phyloP scores from a whole-genome alignment of 2,329 filamentous ascomycete species.

The Hortaea werneckii region DNA sequence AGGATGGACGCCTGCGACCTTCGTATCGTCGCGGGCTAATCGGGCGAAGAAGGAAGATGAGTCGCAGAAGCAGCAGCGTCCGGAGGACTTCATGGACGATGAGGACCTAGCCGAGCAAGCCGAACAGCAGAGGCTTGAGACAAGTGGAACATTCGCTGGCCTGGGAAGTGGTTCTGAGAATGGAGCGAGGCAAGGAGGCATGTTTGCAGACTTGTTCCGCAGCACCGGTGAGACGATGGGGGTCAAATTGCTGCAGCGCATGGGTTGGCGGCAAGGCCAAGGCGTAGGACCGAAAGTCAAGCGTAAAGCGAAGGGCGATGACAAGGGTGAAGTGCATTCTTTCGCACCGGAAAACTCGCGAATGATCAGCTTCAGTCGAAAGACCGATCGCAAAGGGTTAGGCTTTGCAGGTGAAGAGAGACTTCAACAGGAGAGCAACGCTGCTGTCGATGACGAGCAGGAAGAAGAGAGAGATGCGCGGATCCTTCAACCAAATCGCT shows the following conservation, averaged over 20 bases:
- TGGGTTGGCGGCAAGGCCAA: slow-evolving; percentile 95
- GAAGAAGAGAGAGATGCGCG: slow-evolving; percentile 24
- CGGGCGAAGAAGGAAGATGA: slow-evolving; percentile 54
- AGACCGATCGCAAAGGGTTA: slow-evolving; percentile 60
- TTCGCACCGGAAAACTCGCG: slow-evolving; percentile 76
- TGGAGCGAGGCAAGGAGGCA: slow-evolving; percentile 29
- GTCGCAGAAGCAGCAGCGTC: slow-evolving; percentile 43
- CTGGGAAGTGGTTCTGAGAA: slow-evolving; percentile 49
- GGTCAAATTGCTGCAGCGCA: slow-evolving; percentile 69
- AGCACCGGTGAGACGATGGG: slow-evolving; percentile 75
- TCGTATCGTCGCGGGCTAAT: slow-evolving; percentile 78
- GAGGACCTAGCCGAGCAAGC: slow-evolving; percentile 84
- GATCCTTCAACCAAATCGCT: slow-evolving; percentile 22
- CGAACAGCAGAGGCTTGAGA: slow-evolving; percentile 66
- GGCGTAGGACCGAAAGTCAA: slow-evolving; percentile 82
- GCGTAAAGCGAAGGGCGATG: slow-evolving; percentile 59
- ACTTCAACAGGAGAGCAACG: slow-evolving; percentile 27
- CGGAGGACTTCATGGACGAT: slow-evolving; percentile 96
- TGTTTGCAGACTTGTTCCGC: slow-evolving; percentile 63
- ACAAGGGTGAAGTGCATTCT: slow-evolving; percentile 48
- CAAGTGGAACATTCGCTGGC: slow-evolving; percentile 60
- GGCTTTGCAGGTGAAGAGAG: slow-evolving; percentile 54
- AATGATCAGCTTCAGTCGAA: slow-evolving; percentile 56
- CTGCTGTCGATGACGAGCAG: slow-evolving; percentile 16
- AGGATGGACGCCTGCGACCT: slow-evolving; percentile 88